phyloP scores from a whole-genome alignment of 768 basidiomycete genomes.

The Pleurotus cornucopiae region DNA sequence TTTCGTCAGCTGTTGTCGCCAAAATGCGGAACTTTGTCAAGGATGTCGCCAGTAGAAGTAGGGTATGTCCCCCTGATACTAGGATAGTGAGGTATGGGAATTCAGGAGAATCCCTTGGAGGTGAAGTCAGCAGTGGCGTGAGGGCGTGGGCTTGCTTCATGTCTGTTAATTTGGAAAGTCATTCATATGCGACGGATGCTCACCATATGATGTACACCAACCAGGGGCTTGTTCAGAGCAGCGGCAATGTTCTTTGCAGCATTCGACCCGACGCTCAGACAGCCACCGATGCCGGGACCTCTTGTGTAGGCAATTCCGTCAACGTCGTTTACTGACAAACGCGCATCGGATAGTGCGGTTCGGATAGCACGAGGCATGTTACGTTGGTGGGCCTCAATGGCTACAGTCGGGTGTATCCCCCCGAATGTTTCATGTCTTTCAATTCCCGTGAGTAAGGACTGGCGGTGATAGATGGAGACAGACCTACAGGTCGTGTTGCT shows the following conservation, averaged over 20 bases:
- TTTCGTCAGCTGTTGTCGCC: constrained; percentile 70
- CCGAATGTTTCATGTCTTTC: constrained; percentile 55
- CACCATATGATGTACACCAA: constrained; percentile 97
- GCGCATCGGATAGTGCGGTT: constrained; percentile 64
- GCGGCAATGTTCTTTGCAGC: constrained; percentile 87
- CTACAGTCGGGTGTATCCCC: constrained; percentile 77
- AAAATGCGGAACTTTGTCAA: constrained; percentile 59
- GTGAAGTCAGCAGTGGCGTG: constrained; percentile 68
- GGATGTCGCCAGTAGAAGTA: constrained; percentile 73
- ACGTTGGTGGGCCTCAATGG: constrained; percentile 73
- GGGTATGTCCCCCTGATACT: constrained; percentile 92
- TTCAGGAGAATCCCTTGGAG: constrained; percentile 33
- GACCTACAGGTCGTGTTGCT: constrained; percentile 65
- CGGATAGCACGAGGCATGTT: constrained; percentile 78
- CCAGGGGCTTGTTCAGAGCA: constrained; percentile 68
- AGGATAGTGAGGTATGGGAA: constrained; percentile 90
- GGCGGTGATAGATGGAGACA: neutral
- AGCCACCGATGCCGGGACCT: constrained; percentile 77
- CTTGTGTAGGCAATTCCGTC: constrained; percentile 91
- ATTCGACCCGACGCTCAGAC: constrained; percentile 73
- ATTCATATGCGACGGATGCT: constrained; percentile 9
- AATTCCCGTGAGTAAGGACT: neutral
- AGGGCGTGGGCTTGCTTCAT: constrained; percentile 89
- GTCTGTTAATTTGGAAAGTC: constrained; percentile 1
- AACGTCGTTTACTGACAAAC: constrained; percentile 53